These are phyloP conservation scores for Cetraspora pellucida DNA, from an alignment of 192 early-diverging fungal species.

Conservation along the genomic window DNA sequence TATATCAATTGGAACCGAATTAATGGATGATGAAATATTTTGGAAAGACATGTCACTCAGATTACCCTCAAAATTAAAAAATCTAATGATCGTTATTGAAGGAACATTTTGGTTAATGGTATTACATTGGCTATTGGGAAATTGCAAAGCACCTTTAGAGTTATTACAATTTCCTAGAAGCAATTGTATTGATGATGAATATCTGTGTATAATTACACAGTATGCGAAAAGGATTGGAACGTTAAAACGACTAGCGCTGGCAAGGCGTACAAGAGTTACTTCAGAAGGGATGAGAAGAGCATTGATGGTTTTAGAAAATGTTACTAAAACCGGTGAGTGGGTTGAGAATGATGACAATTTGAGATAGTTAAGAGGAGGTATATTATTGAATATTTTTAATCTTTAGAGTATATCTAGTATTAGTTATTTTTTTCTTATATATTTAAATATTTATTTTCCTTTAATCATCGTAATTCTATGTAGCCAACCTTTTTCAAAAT, in stretches of 20 bases:
- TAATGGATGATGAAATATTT: constrained; percentile 10
- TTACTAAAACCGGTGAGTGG: neutral
- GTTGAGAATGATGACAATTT: neutral
- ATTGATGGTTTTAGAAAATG: neutral
- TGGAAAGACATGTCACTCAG: neutral
- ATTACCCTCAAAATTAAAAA: neutral
- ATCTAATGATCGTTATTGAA: constrained; percentile 18
- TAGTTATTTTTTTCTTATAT: no score
- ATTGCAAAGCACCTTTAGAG: constrained; percentile 14
- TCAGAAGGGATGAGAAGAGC: constrained; percentile 12
- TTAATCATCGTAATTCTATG: no score
- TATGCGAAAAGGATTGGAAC: neutral
- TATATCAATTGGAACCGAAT: constrained; percentile 16
- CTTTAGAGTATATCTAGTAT: no score
- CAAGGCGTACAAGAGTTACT: neutral
- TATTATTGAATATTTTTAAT: no score
- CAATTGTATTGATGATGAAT: constrained; percentile 21
- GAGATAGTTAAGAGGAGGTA: no score
- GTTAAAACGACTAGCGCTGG: constrained; percentile 2
- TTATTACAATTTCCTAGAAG: constrained; percentile 21
- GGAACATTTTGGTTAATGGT: constrained; percentile 24
- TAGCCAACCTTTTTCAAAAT: no score
- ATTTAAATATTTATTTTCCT: no score
- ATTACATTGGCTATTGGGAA: constrained; percentile 11
- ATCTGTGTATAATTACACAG: constrained; percentile 1